Percentiles rank a stretch among this genome's conserved stretches.
Evolutionary conservation across 1,284 basidiomycete species (phyloP).

Genomic region (Cutaneotrichosporon sp.): DNA sequence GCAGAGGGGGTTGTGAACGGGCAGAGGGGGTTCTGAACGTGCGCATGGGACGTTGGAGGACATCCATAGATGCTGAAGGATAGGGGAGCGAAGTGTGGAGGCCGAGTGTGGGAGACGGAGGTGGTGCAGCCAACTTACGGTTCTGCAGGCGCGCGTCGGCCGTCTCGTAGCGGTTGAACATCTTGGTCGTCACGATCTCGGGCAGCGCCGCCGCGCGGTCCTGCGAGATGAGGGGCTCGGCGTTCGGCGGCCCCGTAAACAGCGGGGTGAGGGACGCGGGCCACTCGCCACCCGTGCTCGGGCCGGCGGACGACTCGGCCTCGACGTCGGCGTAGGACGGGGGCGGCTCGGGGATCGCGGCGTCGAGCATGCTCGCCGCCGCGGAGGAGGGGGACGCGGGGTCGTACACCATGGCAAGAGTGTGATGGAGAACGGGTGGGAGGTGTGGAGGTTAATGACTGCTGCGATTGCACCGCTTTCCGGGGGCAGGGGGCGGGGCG

Average conservation of each 20-base stretch:
- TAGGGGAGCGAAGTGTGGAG: too few species aligned
- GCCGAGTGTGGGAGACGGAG: too few species aligned
- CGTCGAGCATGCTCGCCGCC: not conserved
- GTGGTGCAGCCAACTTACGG: conserved; percentile 33
- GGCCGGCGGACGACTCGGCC: conserved; percentile 8
- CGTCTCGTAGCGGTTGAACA: conserved; percentile 16
- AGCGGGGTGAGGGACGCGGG: conserved; percentile 30
- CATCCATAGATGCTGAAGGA: too few species aligned
- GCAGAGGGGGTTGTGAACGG: too few species aligned
- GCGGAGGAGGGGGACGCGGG: conserved; percentile 13
- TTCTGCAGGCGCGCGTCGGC: conserved; percentile 34
- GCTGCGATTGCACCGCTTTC: not conserved
- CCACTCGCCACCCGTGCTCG: conserved; percentile 10
- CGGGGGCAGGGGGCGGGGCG: too few species aligned
- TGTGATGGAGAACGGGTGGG: not conserved
- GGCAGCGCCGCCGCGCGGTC: conserved; percentile 16
- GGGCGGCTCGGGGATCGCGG: conserved; percentile 28
- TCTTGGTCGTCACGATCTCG: conserved; percentile 18
- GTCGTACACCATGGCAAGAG: conserved; percentile 9
- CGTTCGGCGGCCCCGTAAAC: conserved; percentile 36
- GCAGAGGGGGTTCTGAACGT: too few species aligned
- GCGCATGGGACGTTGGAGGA: too few species aligned
- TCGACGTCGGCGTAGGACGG: conserved; percentile 39
- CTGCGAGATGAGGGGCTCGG: conserved; percentile 32
- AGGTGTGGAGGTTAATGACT: too few species aligned